These are phyloP conservation scores for Zasmidium angulare DNA, from an alignment of 2,329 filamentous ascomycete genomes.

Conservation along the genomic window DNA sequence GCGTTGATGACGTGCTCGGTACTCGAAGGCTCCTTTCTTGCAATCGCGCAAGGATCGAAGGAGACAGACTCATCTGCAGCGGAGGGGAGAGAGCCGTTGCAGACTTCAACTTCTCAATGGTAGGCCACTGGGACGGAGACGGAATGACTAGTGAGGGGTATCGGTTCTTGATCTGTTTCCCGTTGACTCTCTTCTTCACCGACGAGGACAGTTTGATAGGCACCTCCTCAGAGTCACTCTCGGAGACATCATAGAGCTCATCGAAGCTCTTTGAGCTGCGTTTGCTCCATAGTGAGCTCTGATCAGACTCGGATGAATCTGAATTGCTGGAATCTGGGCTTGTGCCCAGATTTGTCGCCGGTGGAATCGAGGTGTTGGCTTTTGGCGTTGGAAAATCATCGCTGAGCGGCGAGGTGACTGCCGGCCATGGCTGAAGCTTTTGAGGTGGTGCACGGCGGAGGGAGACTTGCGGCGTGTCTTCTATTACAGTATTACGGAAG, in stretches of 20 bases:
- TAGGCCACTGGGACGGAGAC: slow-evolving; percentile 56
- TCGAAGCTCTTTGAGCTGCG: slow-evolving; percentile 75
- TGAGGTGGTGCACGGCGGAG: slow-evolving; percentile 31
- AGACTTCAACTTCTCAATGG: slow-evolving; percentile 54
- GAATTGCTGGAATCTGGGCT: slow-evolving; percentile 60
- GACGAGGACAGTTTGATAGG: slow-evolving; percentile 53
- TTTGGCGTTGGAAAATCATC: slow-evolving; percentile 61
- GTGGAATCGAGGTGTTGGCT: slow-evolving; percentile 20
- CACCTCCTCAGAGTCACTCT: slow-evolving; percentile 66
- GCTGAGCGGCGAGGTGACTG: slow-evolving; percentile 45
- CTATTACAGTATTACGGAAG: slow-evolving; percentile 64
- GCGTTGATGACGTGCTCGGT: slow-evolving; percentile 75
- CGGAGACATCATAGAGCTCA: slow-evolving; percentile 83
- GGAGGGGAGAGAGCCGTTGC: slow-evolving; percentile 47
- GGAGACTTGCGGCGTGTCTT: slow-evolving; percentile 50
- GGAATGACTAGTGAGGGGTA: slow-evolving; percentile 62
- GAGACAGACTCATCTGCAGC: slow-evolving; percentile 40
- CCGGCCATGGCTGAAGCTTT: slow-evolving; percentile 35
- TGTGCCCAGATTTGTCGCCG: slow-evolving; percentile 41
- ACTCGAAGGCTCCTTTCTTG: slow-evolving; percentile 58
- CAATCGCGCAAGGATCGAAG: slow-evolving; percentile 66
- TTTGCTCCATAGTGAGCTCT: slow-evolving; percentile 55
- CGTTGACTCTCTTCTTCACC: slow-evolving; percentile 43
- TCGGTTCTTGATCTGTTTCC: slow-evolving; percentile 39
- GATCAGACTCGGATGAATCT: slow-evolving; percentile 46